These are phyloP conservation scores for Recurvomyces mirabilis DNA, from an alignment of 495 filamentous ascomycete genomes.

Conservation along the genomic window DNA sequence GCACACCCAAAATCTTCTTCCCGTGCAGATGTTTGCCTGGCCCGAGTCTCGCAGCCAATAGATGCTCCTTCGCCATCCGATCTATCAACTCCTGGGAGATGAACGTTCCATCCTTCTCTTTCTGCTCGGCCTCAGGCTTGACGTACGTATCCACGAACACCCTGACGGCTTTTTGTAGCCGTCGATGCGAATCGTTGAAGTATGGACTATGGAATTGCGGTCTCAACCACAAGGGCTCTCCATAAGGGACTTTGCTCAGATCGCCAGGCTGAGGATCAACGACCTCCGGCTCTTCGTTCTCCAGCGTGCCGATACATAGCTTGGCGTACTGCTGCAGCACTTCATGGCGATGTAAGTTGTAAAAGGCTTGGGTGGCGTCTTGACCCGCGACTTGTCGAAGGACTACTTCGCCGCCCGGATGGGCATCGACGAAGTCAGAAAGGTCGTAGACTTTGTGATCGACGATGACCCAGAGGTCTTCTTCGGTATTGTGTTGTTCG, in stretches of 20 bases:
- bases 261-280: constrained; percentile 59
- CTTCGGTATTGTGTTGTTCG: constrained; percentile 70
- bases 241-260: constrained; percentile 66
- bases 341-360: constrained; percentile 88
- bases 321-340: constrained; percentile 65
- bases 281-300: constrained; percentile 64
- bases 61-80: constrained; percentile 58
- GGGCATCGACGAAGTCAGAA: constrained; percentile 81
- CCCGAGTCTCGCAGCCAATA: constrained; percentile 73
- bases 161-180: constrained; percentile 59
- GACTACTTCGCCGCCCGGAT: constrained; percentile 62
- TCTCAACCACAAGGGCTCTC: constrained; percentile 69
- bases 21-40: constrained; percentile 75
- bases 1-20: constrained; percentile 53
- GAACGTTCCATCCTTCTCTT: constrained; percentile 62
- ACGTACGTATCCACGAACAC: constrained; percentile 62
- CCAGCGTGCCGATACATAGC: constrained; percentile 65
- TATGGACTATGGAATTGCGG: constrained; percentile 73
- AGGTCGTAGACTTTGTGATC: constrained; percentile 90
- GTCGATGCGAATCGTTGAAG: constrained; percentile 65
- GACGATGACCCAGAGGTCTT: constrained; percentile 60
- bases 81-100: constrained; percentile 71
- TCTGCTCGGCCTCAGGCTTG: constrained; percentile 63
- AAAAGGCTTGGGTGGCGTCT: constrained; percentile 81
- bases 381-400: constrained; percentile 74